Conservation (phyloP, 1,139 yeast genomes). For the Saccharomycopsis crataegensis region DNA sequence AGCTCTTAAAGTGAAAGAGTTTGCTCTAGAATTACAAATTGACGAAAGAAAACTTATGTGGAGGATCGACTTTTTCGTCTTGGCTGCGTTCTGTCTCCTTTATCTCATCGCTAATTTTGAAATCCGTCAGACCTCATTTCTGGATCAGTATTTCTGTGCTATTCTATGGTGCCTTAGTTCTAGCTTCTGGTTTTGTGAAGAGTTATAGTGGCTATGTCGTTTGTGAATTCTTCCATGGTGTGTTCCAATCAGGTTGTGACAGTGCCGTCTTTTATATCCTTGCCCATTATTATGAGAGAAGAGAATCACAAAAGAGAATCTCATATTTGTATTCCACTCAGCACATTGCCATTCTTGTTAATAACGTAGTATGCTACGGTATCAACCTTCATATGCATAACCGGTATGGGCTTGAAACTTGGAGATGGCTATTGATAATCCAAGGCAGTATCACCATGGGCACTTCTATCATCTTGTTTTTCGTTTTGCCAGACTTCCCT, state of each 20-base stretch:
- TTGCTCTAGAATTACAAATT: slow-evolving; percentile 37
- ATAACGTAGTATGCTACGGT: slow-evolving; percentile 34
- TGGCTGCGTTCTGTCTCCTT: slow-evolving; percentile 61
- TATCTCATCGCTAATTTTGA: slow-evolving; percentile 61
- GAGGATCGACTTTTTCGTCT: slow-evolving; percentile 57
- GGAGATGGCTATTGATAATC: slow-evolving; percentile 70
- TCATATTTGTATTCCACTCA: slow-evolving; percentile 64
- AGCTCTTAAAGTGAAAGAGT: slow-evolving; percentile 26
- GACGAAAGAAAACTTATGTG: slow-evolving; percentile 44
- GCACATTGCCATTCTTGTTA: slow-evolving; percentile 42
- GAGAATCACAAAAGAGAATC: slow-evolving; percentile 66
- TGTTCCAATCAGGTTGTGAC: slow-evolving; percentile 62
- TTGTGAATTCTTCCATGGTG: slow-evolving; percentile 57
- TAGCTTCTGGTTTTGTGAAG: slow-evolving; percentile 57
- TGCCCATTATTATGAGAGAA: slow-evolving; percentile 33
- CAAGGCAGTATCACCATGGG: slow-evolving; percentile 49
- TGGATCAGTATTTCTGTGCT: slow-evolving; percentile 26
- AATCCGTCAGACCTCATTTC: slow-evolving; percentile 53
- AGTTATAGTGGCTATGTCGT: slow-evolving; percentile 53
- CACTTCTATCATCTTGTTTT: slow-evolving; percentile 35
- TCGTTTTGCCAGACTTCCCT: slow-evolving; percentile 54
- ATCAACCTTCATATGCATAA: background rate
- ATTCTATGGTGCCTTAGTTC: slow-evolving; percentile 45
- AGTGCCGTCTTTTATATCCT: slow-evolving; percentile 67
- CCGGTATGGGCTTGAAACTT: slow-evolving; percentile 39